A percentile compares a stretch with the other conserved stretches of the same genome.
Conservation (phyloP, 768 basidiomycete genomes). For the Auricularia sp. region DNA sequence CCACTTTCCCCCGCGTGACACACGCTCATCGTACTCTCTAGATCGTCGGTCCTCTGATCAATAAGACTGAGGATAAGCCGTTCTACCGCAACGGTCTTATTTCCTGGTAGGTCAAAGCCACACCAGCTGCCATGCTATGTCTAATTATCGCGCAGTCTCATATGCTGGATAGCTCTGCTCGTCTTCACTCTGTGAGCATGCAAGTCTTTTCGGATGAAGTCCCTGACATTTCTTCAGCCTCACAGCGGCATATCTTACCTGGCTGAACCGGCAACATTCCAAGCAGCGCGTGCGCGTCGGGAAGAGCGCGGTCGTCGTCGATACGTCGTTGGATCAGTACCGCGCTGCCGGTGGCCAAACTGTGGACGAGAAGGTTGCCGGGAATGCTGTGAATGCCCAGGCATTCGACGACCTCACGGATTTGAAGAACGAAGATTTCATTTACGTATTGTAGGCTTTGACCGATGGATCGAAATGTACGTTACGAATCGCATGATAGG, state of each 20-base stretch:
- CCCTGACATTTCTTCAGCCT: constrained; percentile 12
- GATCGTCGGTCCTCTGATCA: constrained; percentile 9
- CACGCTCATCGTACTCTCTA: background rate
- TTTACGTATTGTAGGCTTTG: constrained; percentile 9
- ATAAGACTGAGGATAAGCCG: constrained; percentile 7
- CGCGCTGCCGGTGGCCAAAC: constrained; percentile 10
- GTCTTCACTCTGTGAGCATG: constrained; percentile 23
- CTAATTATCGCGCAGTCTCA: constrained; percentile 17
- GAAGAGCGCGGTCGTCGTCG: constrained; percentile 24
- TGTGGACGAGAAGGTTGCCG: constrained; percentile 1
- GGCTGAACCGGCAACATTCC: constrained; percentile 29
- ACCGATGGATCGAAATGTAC: background rate
- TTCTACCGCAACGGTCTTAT: constrained; percentile 31
- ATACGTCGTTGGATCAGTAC: constrained; percentile 29
- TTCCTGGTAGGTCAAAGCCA: constrained; percentile 19
- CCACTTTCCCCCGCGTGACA: background rate
- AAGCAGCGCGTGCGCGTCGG: constrained; percentile 24
- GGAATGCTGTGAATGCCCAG: constrained; percentile 16
- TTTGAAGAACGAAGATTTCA: constrained; percentile 21
- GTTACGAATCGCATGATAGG: background rate
- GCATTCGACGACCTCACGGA: constrained; percentile 33
- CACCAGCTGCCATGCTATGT: background rate
- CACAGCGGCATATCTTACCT: constrained; percentile 27
- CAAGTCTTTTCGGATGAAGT: background rate
- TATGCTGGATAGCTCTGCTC: constrained; percentile 30